Conservation (phyloP, 768 basidiomycete genomes). For the Phallus indusiatus region DNA sequence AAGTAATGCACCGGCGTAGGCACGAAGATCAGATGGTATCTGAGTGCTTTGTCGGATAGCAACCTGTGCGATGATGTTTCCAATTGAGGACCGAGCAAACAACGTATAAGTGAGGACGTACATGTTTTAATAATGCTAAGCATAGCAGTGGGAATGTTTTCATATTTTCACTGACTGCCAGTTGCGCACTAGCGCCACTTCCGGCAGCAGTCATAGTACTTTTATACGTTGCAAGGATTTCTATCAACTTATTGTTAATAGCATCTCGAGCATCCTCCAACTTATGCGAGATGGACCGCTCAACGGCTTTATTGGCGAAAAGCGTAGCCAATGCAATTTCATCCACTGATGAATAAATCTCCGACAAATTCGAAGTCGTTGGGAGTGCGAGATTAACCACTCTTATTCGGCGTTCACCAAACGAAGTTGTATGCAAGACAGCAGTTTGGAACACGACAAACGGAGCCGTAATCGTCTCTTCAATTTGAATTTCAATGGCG, state of each 20-base stretch:
- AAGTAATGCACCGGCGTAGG: constrained; percentile 88
- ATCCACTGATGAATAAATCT: constrained; percentile 84
- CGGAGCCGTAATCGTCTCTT: constrained; percentile 83
- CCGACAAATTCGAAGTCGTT: constrained; percentile 79
- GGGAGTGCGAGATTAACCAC: constrained; percentile 84
- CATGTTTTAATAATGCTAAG: constrained; percentile 90
- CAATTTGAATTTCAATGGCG: constrained; percentile 90
- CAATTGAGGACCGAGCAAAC: background rate
- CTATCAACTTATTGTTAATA: constrained; percentile 74
- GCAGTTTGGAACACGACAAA: constrained; percentile 94
- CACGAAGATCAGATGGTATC: constrained; percentile 92
- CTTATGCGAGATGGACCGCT: constrained; percentile 74
- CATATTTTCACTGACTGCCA: constrained; percentile 88
- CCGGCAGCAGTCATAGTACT: constrained; percentile 92
- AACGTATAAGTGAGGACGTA: constrained; percentile 25
- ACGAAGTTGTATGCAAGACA: constrained; percentile 89
- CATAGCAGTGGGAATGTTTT: constrained; percentile 88
- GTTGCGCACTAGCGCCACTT: constrained; percentile 86
- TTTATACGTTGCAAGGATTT: constrained; percentile 84
- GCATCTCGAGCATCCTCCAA: constrained; percentile 84
- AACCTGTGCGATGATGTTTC: constrained; percentile 39
- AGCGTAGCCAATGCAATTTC: constrained; percentile 79
- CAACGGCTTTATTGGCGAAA: constrained; percentile 88
- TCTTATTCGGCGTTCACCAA: constrained; percentile 84
- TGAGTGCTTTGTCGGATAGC: constrained; percentile 93